Evolutionary conservation across 148 eudicot species (phyloP).

Genomic region (Hydrangea macrophylla): DNA sequence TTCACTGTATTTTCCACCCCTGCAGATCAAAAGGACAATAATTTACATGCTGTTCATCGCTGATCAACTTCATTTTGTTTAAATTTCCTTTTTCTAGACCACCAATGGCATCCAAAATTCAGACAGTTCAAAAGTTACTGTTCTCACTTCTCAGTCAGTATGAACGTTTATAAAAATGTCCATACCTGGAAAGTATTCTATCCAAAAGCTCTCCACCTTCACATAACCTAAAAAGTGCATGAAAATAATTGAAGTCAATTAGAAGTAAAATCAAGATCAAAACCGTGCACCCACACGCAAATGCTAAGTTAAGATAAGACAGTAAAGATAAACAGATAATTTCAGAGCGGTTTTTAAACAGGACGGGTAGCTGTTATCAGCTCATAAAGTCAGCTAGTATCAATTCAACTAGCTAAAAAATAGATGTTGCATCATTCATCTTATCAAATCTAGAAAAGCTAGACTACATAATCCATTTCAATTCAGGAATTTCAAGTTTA

Average conservation of each 20-base stretch:
- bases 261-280: neutral
- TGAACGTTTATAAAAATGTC: no score
- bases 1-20: constrained; percentile 94
- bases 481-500: constrained; percentile 9
- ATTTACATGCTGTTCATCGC: neutral
- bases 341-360: neutral
- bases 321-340: neutral
- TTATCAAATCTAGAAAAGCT: neutral
- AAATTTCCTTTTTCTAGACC: neutral
- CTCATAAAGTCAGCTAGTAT: neutral
- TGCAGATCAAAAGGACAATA: constrained; percentile 21
- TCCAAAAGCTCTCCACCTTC: constrained; percentile 97
- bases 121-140: constrained; percentile 4
- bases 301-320: neutral
- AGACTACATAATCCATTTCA: neutral
- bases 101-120: neutral
- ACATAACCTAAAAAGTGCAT: constrained; percentile 63
- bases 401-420: neutral
- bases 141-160: no score
- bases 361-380: neutral
- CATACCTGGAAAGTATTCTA: constrained; percentile 85
- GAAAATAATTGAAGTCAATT: constrained; percentile 4
- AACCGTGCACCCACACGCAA: neutral
- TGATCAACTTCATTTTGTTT: neutral
- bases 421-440: neutral